phyloP scores from a whole-genome alignment of 345 rosid species.

The Leavenworthia alabamica region DNA sequence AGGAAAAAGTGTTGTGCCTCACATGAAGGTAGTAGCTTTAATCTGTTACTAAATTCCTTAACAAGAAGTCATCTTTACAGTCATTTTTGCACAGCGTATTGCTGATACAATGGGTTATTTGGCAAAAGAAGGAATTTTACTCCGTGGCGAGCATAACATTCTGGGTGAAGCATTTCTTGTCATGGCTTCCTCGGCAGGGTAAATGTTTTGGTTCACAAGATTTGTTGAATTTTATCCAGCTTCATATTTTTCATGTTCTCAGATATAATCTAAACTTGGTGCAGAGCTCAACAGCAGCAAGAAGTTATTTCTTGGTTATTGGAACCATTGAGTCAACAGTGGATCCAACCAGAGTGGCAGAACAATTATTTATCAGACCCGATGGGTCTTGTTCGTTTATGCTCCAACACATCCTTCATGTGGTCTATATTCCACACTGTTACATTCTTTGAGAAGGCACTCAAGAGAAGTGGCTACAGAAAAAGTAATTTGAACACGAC shows the following conservation, averaged over 20 bases:
- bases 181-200: constrained; percentile 96
- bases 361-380: constrained; percentile 82
- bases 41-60: background rate
- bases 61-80: constrained; percentile 8
- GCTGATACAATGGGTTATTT: constrained; percentile 87
- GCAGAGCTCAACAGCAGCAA: constrained; percentile 92
- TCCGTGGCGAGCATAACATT: constrained; percentile 88
- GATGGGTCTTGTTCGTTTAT: constrained; percentile 66
- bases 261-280: constrained; percentile 21
- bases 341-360: constrained; percentile 88
- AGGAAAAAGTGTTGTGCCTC: constrained; percentile 85
- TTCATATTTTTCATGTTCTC: constrained; percentile 4
- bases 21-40: constrained; percentile 80
- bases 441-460: constrained; percentile 91
- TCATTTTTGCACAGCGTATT: constrained; percentile 46
- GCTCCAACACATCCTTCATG: constrained; percentile 71
- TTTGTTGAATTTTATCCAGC: constrained; percentile 50
- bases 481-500: constrained; percentile 44
- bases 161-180: constrained; percentile 97
- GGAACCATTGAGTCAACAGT: constrained; percentile 88
- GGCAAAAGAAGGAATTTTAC: constrained; percentile 71
- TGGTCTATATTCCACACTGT: constrained; percentile 95
- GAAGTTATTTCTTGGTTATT: constrained; percentile 94
- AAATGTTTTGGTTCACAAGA: too few species aligned
- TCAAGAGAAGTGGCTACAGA: constrained; percentile 78